Conservation (phyloP, 1,284 basidiomycete species). For the Moesziomyces sp. region DNA sequence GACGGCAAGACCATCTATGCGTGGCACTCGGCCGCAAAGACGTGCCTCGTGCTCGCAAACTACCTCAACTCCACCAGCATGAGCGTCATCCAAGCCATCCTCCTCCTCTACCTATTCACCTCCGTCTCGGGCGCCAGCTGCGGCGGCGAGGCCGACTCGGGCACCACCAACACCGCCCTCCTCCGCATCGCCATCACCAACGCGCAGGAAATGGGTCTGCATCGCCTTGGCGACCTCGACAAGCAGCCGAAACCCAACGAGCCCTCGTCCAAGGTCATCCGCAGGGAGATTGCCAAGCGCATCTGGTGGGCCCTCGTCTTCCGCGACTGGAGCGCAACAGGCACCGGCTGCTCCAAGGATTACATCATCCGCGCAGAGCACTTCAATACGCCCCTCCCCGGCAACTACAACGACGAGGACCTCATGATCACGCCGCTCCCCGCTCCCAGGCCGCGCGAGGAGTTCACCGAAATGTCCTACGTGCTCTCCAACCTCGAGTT, state of each 20-base stretch:
- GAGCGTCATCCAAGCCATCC: constrained; percentile 59
- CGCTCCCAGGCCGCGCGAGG: constrained; percentile 44
- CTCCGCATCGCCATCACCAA: constrained; percentile 61
- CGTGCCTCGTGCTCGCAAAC: constrained; percentile 56
- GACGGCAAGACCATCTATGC: constrained; percentile 58
- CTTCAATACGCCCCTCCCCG: constrained; percentile 65
- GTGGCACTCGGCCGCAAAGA: constrained; percentile 61
- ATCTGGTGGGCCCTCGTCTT: constrained; percentile 64
- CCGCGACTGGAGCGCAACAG: constrained; percentile 55
- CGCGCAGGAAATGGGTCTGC: constrained; percentile 62
- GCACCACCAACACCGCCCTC: constrained; percentile 34
- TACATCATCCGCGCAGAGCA: constrained; percentile 55
- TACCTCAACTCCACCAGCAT: constrained; percentile 54
- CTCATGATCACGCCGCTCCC: constrained; percentile 51
- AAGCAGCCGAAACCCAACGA: constrained; percentile 51
- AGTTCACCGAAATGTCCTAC: constrained; percentile 63
- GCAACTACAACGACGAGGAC: constrained; percentile 64
- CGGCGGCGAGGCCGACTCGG: constrained; percentile 35
- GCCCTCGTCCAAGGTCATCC: constrained; percentile 45
- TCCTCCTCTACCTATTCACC: constrained; percentile 47
- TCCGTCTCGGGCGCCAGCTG: constrained; percentile 29
- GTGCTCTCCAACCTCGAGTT: constrained; percentile 53
- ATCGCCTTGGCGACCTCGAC: constrained; percentile 59
- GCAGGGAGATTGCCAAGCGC: constrained; percentile 61
- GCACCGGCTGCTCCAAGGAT: constrained; percentile 36